These are phyloP conservation scores for Pulveroboletus frians DNA, from an alignment of 768 basidiomycete species.

Conservation along the genomic window DNA sequence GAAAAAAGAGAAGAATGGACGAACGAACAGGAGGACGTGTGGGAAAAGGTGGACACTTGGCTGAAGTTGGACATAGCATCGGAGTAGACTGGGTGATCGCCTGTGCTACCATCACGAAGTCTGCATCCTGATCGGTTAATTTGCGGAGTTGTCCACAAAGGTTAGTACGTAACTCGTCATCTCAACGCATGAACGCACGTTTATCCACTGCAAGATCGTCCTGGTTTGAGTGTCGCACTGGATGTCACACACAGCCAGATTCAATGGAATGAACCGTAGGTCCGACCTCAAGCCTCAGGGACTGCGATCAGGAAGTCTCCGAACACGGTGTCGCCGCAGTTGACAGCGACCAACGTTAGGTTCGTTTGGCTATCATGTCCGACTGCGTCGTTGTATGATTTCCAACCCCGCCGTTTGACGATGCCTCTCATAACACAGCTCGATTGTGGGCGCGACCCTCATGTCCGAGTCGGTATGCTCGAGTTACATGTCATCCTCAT, in stretches of 20 bases:
- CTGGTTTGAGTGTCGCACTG: neutral
- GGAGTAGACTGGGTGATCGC: slow-evolving; percentile 2
- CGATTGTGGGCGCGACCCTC: slow-evolving; percentile 1
- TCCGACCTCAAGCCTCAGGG: no score
- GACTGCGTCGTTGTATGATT: neutral
- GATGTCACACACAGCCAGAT: neutral
- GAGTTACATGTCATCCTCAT: neutral
- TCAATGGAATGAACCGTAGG: no score
- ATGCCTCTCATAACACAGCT: slow-evolving; percentile 3
- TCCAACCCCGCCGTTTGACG: neutral
- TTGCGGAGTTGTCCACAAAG: neutral
- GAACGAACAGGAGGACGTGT: slow-evolving; percentile 52
- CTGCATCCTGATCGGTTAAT: neutral
- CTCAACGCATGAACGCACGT: neutral
- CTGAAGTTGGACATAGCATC: slow-evolving; percentile 22
- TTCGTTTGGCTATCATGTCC: neutral
- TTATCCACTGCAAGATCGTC: neutral
- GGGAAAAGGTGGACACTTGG: slow-evolving; percentile 61
- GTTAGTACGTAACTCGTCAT: slow-evolving; percentile 7
- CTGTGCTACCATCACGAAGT: neutral
- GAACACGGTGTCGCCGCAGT: neutral
- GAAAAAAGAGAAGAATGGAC: slow-evolving; percentile 67
- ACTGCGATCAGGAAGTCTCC: neutral
- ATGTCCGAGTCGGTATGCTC: neutral
- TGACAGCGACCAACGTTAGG: neutral